A percentile compares a stretch with the other conserved stretches of the same genome.
Conservation (phyloP, 2,329 filamentous ascomycete species). For the Aspergillus fijiensis region DNA sequence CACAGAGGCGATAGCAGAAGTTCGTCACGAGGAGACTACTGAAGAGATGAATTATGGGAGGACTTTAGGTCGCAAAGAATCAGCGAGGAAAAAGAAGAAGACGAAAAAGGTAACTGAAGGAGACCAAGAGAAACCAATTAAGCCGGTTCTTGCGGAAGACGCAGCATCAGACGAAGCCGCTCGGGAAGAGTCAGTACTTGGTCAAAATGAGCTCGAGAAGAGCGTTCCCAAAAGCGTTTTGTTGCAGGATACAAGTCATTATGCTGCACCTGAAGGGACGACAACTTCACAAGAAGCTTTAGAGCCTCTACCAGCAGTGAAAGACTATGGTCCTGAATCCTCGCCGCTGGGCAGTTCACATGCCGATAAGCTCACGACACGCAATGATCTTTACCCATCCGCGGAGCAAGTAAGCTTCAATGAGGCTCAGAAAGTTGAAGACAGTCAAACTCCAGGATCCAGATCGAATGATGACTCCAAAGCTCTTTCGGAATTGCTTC, state of each 20-base stretch:
- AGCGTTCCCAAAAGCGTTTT: neutral
- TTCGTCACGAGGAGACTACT: neutral
- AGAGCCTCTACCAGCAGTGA: neutral
- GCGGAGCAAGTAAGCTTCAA: neutral
- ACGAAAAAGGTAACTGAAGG: constrained; percentile 19
- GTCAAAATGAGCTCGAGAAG: neutral
- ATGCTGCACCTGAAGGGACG: neutral
- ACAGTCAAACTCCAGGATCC: too few species aligned
- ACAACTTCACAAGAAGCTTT: neutral
- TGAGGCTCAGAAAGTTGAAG: neutral
- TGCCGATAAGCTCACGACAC: neutral
- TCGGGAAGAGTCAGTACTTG: neutral
- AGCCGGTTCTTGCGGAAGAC: constrained; percentile 2
- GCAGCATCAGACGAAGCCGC: constrained; percentile 6
- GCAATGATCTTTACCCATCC: neutral
- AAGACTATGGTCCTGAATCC: neutral
- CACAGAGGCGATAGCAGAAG: neutral
- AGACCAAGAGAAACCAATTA: constrained; percentile 1
- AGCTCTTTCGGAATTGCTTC: neutral
- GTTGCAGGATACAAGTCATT: neutral
- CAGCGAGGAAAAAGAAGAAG: constrained; percentile 26
- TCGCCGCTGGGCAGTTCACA: neutral
- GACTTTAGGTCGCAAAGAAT: constrained; percentile 15
- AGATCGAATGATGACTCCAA: too few species aligned
- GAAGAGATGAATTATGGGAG: constrained; percentile 4